Evolutionary conservation across 495 filamentous ascomycete genomes (phyloP).

Genomic region (Echria macrotheca): DNA sequence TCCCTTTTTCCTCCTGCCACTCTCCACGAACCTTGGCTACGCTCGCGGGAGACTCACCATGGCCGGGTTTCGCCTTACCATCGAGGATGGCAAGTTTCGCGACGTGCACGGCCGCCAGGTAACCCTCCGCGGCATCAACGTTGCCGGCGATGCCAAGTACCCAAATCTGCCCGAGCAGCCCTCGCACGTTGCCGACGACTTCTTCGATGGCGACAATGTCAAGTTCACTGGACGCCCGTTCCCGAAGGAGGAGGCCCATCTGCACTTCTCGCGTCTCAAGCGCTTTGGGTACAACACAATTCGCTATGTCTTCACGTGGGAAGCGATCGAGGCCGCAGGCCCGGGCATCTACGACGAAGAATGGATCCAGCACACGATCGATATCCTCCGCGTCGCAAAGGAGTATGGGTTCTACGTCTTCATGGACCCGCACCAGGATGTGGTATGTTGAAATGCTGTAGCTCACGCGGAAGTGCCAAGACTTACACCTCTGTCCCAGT

Average conservation of each 20-base stretch:
- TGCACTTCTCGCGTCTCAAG: conserved; percentile 80
- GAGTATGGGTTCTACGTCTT: conserved; percentile 91
- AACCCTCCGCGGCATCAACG: conserved; percentile 58
- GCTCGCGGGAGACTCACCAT: no score
- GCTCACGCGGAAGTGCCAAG: not conserved
- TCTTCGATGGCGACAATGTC: conserved; percentile 89
- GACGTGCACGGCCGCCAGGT: conserved; percentile 52
- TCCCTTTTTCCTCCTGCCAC: not conserved
- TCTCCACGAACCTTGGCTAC: no score
- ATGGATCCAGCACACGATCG: conserved; percentile 86
- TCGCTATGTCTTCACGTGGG: conserved; percentile 96
- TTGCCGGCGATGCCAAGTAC: conserved; percentile 59
- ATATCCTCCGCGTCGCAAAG: conserved; percentile 75
- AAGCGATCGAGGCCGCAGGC: conserved; percentile 91
- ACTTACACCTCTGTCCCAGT: conserved; percentile 41
- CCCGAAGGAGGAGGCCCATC: conserved; percentile 69
- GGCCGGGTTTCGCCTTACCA: conserved; percentile 54
- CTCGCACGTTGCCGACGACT: conserved; percentile 69
- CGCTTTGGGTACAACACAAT: conserved; percentile 94
- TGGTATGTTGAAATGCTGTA: conserved; percentile 53
- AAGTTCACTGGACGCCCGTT: conserved; percentile 88
- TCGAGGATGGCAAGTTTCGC: conserved; percentile 78
- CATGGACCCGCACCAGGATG: conserved; percentile 97
- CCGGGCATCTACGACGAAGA: conserved; percentile 94
- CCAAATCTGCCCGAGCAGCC: conserved; percentile 74